Base-by-base conservation (phyloP, 2,329 filamentous ascomycete genomes). In the Metarhizium robertsii region DNA sequence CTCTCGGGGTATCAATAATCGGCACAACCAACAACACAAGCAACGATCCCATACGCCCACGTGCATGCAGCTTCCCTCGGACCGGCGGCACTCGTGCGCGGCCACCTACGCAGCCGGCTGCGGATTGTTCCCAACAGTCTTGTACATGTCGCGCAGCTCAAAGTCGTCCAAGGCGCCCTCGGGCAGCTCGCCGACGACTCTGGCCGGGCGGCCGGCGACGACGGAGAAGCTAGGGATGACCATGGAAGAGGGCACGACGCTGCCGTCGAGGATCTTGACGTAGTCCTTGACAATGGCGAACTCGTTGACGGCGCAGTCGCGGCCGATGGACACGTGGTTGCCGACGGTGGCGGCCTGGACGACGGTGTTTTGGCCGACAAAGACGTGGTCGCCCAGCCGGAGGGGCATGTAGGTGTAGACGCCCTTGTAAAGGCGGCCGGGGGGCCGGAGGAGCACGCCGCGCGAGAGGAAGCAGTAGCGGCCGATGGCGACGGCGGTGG, bases 261-360 rank as follows among this genome's bases (percentile, higher is more conserved):
- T 84, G 34, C 87, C 87, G 58, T 96, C 90, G 61, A 97, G 73
- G 45, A 99, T 84, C 69, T 87, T 87, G 50, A 95, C 90, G 66
- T 90, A 95, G 69, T 97, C 94, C 71, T 96, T 96, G 67, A 97
- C 83, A 58, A 96, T 92, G 52, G 86, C 88, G 70, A 96, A 92
- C 62, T 91, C 87, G 55, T 90, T 88, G 52, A 99, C 78, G 1
- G 87, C 86, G 59, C 85, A 89, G 53, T 85, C 83, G 55, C 80
- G 79, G 25, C 91, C 92, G 58, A 99, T 88, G 67, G 90, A 83
- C 16, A 97, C 91, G 71, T 96, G 90, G 62, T 80, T 90, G 2
- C 89, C 88, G 54, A 99, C 83, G 40, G 83, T 81, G 6, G 91
- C 90, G 0, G 92, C 90, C 67, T 94, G 90, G 42, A 99, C 80